A percentile compares a stretch with the other conserved stretches of the same genome.
These are phyloP conservation scores for Aspergillus sp. DNA, from an alignment of 2,329 filamentous ascomycete species.

Conservation along the genomic window DNA sequence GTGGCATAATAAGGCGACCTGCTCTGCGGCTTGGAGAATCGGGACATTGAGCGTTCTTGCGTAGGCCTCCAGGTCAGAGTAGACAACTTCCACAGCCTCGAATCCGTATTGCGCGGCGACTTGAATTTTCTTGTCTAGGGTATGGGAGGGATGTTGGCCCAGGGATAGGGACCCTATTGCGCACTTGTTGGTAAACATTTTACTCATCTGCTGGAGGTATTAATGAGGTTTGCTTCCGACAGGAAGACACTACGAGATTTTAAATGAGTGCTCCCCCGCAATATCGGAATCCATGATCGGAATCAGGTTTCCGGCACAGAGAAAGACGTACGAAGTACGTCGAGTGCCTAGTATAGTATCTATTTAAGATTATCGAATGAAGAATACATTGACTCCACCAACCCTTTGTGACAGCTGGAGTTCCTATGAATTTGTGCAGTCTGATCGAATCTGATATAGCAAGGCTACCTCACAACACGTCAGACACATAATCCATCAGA, in stretches of 20 bases:
- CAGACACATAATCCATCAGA: conserved; percentile 19
- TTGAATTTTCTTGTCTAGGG: conserved; percentile 28
- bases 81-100: conserved; percentile 31
- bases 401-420: background rate
- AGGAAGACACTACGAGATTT: background rate
- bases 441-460: too few species aligned
- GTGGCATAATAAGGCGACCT: conserved; percentile 18
- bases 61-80: conserved; percentile 26
- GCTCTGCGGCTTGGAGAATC: conserved; percentile 17
- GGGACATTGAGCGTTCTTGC: conserved; percentile 14
- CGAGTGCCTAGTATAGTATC: too few species aligned
- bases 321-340: too few species aligned
- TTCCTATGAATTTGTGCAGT: background rate
- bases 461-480: background rate
- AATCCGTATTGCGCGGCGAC: conserved; percentile 26
- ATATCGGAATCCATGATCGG: conserved; percentile 1
- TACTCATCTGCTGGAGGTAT: background rate
- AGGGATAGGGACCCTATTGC: conserved; percentile 30
- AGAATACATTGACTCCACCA: too few species aligned
- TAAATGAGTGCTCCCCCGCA: background rate
- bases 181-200: conserved; percentile 24
- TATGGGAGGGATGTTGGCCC: conserved; percentile 28
- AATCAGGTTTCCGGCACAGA: background rate
- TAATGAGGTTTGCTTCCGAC: too few species aligned
- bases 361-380: too few species aligned